Conservation (phyloP, 2,329 filamentous ascomycete genomes). For the Fusarium domesticum region DNA sequence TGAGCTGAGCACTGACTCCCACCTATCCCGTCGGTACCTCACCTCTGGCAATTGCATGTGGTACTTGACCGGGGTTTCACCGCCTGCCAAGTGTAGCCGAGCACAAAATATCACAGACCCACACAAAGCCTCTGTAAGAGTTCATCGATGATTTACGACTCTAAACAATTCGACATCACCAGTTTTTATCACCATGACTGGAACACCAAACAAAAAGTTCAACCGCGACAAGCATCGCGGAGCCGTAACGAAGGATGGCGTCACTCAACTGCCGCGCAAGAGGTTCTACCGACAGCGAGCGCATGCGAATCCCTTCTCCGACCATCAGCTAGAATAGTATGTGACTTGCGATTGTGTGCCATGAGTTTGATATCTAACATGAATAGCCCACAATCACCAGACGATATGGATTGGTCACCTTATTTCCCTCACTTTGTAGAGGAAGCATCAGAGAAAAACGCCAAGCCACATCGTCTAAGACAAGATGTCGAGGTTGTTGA, state of each 20-base stretch:
- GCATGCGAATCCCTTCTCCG: conserved; percentile 97
- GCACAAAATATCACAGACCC: conserved; percentile 12
- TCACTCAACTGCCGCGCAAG: conserved; percentile 76
- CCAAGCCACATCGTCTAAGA: conserved; percentile 28
- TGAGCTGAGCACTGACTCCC: conserved; percentile 11
- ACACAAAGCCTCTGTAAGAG: conserved; percentile 10
- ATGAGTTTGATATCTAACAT: conserved; percentile 12
- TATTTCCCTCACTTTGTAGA: conserved; percentile 74
- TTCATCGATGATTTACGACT: not conserved
- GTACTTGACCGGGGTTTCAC: conserved; percentile 15
- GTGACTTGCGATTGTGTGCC: conserved; percentile 5
- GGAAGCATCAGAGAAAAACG: conserved; percentile 32
- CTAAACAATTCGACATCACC: conserved; percentile 7
- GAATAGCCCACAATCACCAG: conserved; percentile 70
- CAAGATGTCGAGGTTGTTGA: conserved; percentile 88
- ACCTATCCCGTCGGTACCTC: conserved; percentile 8
- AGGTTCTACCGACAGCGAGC: conserved; percentile 95
- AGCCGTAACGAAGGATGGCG: conserved; percentile 49
- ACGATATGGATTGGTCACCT: conserved; percentile 85
- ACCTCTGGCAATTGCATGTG: conserved; percentile 16
- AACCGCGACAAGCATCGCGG: conserved; percentile 66
- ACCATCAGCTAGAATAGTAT: conserved; percentile 86
- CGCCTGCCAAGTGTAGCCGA: conserved; percentile 26
- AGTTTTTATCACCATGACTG: conserved; percentile 27
- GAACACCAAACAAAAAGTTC: conserved; percentile 52